These are phyloP conservation scores for Ophiosphaerella korrae DNA, from an alignment of 2,329 filamentous ascomycete genomes.

Conservation along the genomic window DNA sequence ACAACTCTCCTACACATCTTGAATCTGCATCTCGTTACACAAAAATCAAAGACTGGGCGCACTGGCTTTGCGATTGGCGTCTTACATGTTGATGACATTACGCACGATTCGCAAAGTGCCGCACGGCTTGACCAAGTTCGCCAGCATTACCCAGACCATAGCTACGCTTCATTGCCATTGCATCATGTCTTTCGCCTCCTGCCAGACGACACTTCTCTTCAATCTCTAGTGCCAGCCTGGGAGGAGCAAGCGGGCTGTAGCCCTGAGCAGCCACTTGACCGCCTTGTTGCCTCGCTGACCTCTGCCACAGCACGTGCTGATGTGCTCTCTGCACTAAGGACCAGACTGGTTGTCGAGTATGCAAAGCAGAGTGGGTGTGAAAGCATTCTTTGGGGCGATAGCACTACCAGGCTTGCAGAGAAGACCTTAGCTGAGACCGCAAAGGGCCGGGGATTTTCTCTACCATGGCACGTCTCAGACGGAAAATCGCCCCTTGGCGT, in stretches of 20 bases:
- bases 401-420: constrained; percentile 85
- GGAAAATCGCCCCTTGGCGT: constrained; percentile 65
- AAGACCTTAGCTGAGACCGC: constrained; percentile 85
- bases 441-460: constrained; percentile 82
- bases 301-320: constrained; percentile 80
- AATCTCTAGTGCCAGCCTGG: constrained; percentile 18
- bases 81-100: constrained; percentile 51
- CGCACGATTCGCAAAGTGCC: constrained; percentile 7
- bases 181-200: constrained; percentile 56
- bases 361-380: constrained; percentile 63
- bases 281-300: constrained; percentile 66
- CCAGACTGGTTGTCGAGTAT: constrained; percentile 67
- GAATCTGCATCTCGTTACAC: constrained; percentile 68
- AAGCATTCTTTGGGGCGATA: constrained; percentile 80
- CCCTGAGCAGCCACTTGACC: constrained; percentile 44
- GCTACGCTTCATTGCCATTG: constrained; percentile 68
- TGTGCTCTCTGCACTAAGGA: constrained; percentile 71
- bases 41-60: constrained; percentile 67
- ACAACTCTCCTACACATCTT: constrained; percentile 77
- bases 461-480: constrained; percentile 83
- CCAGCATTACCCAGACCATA: constrained; percentile 67
- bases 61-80: constrained; percentile 71
- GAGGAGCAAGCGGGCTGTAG: not conserved
- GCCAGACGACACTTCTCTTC: constrained; percentile 27
- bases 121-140: constrained; percentile 49